phyloP scores from a whole-genome alignment of 306 rosid genomes.

The Purshia tridentata region DNA sequence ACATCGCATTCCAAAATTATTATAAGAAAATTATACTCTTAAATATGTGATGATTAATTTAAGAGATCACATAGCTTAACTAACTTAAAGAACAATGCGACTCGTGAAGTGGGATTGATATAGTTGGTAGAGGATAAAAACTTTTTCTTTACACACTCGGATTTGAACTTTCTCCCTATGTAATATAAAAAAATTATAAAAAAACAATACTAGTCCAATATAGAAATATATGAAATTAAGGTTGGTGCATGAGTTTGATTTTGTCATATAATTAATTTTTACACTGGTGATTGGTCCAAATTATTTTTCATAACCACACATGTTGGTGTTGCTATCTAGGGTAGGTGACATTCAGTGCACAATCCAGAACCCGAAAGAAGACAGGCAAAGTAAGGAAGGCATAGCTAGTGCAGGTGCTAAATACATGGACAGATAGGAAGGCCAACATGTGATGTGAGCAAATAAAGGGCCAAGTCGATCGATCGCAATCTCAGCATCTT shows the following conservation, averaged over 20 bases:
- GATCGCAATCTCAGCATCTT: too few relatives aligned
- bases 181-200: too few relatives aligned
- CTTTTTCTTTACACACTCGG: too few relatives aligned
- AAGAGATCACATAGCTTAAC: background rate
- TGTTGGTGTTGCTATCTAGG: background rate
- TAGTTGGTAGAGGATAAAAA: too few relatives aligned
- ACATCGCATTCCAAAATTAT: too few relatives aligned
- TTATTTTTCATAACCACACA: background rate
- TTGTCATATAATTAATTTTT: background rate
- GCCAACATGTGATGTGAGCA: too few relatives aligned
- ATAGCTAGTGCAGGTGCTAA: background rate
- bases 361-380: background rate
- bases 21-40: too few relatives aligned
- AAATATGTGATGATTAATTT: too few relatives aligned
- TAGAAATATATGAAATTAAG: too few relatives aligned
- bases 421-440: background rate
- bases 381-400: background rate
- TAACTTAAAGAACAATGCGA: background rate
- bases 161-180: too few relatives aligned
- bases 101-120: too few relatives aligned
- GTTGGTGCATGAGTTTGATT: background rate
- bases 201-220: too few relatives aligned
- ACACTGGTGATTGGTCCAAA: background rate
- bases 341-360: background rate
- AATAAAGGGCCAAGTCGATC: background rate